These are phyloP conservation scores for Claviceps quebecensis DNA, from an alignment of 2,329 filamentous ascomycete species.

Conservation along the genomic window DNA sequence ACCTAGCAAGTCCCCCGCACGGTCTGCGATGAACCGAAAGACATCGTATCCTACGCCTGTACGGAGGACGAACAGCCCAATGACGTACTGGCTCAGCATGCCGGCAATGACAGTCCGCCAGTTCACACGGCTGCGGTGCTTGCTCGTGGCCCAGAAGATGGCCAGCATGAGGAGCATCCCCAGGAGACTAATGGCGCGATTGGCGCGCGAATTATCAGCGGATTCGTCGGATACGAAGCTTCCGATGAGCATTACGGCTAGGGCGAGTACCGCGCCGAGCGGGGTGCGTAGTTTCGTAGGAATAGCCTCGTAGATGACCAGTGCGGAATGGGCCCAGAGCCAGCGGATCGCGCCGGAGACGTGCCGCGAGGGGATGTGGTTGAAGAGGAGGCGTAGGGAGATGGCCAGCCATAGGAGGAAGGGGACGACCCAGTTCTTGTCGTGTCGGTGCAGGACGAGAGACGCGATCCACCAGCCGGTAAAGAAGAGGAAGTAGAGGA, in stretches of 20 bases:
- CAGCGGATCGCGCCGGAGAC: constrained; percentile 52
- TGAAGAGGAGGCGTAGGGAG: constrained; percentile 57
- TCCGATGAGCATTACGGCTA: constrained; percentile 63
- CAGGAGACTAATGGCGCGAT: constrained; percentile 69
- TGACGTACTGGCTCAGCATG: constrained; percentile 76
- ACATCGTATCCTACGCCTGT: constrained; percentile 75
- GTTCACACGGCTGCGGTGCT: constrained; percentile 46
- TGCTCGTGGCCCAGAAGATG: constrained; percentile 56
- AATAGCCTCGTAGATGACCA: constrained; percentile 43
- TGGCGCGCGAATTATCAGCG: constrained; percentile 62
- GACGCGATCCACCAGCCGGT: constrained; percentile 64
- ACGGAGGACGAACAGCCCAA: constrained; percentile 77
- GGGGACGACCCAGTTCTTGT: constrained; percentile 70
- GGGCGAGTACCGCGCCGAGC: constrained; percentile 46
- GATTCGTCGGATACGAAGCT: constrained; percentile 60
- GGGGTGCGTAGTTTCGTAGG: constrained; percentile 53
- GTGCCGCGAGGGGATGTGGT: constrained; percentile 55
- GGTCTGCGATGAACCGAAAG: constrained; percentile 72
- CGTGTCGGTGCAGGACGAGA: constrained; percentile 55
- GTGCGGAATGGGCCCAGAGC: constrained; percentile 52
- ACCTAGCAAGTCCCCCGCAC: constrained; percentile 59
- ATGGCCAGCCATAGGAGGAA: constrained; percentile 71
- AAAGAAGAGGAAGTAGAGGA: constrained; percentile 29
- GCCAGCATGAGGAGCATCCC: constrained; percentile 60
- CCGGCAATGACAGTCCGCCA: constrained; percentile 79